A percentile compares a stretch with the other conserved stretches of the same genome.
phyloP scores from a whole-genome alignment of 2,329 filamentous ascomycete species.

The Hortaea sp. region DNA sequence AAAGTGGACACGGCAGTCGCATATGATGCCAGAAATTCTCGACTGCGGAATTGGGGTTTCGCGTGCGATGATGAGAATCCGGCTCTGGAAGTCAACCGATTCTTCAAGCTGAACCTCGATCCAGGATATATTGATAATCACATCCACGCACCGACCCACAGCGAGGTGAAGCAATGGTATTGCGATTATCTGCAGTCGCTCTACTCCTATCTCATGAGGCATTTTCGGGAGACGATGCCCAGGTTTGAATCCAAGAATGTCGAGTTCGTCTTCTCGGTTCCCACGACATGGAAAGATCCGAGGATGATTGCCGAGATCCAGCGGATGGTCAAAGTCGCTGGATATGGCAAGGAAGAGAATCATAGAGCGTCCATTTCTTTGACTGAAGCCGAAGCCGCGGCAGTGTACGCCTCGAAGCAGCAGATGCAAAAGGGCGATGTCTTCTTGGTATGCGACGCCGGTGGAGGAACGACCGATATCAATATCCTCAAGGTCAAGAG shows the following conservation, averaged over 20 bases:
- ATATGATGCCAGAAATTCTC: constrained; percentile 3
- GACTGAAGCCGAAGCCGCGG: constrained; percentile 14
- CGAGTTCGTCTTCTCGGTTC: constrained; percentile 11
- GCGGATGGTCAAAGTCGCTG: constrained; percentile 1
- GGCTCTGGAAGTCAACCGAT: constrained; percentile 5
- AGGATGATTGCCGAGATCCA: constrained; percentile 4
- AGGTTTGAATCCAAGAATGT: constrained; percentile 5
- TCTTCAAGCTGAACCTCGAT: constrained; percentile 16
- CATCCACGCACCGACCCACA: neutral
- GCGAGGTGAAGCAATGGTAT: constrained; percentile 7
- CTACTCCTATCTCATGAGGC: constrained; percentile 4
- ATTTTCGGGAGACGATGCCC: constrained; percentile 3
- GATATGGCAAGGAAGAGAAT: constrained; percentile 3
- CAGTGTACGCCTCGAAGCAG: constrained; percentile 8
- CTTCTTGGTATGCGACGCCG: constrained; percentile 12
- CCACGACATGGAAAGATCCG: constrained; percentile 13
- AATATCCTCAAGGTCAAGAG: constrained; percentile 10
- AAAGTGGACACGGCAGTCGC: constrained; percentile 13
- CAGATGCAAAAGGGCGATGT: constrained; percentile 8
- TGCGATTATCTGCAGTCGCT: constrained; percentile 7
- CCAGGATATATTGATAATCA: constrained; percentile 5
- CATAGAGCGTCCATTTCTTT: constrained; percentile 6
- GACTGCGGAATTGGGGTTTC: constrained; percentile 11
- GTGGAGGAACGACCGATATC: constrained; percentile 14
- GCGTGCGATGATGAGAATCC: constrained; percentile 8